Evolutionary conservation across 2,329 filamentous ascomycete species (phyloP), one percentile per base, ranked within the genome.

Genomic region (Aspergillus proliferans): DNA sequence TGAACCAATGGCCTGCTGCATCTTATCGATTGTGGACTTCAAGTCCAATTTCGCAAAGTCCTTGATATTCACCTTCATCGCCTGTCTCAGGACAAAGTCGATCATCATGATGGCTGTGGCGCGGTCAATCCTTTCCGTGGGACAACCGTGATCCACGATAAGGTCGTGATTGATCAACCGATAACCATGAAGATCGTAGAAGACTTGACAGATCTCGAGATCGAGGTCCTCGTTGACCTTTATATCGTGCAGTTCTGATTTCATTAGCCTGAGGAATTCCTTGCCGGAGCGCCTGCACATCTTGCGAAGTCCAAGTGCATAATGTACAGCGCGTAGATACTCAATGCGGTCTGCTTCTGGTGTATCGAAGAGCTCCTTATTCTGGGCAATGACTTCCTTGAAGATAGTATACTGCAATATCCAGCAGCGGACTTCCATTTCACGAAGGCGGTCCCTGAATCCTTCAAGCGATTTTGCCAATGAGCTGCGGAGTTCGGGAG

Each of bases 11-110:
- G 88, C 85, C 57, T 88, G 84, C 65, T 97, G 91, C 70, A 98
- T 88, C 58, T 91, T 90, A 51, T 98, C 93, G 50, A 98, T 93
- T 0, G 90, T 89, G 14, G 79, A 82, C 65, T 92, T 94, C 47
- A 98, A 76, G 48, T 97, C 89, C 14, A 90, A 93, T 66, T 95
- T 97, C 14, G 90, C 81, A 15, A 97, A 73, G 56, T 97, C 93
- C 61, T 92, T 95, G 73, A 95, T 87, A 19, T 88, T 85, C 76
- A 96, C 85, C 52, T 87, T 84, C 45, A 85, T 85, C 2, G 88
- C 88, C 50, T 96, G 83, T 33, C 82, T 76, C 62, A 94, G 85
- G 34, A 97, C 81, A 61, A 91, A 87, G 53, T 95, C 87, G 9
- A 95, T 82, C 43, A 96, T 79, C 54, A 86, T 83, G 60, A 91